Conservation (phyloP, 306 rosid genomes). For the Lathyrus oleraceus region DNA sequence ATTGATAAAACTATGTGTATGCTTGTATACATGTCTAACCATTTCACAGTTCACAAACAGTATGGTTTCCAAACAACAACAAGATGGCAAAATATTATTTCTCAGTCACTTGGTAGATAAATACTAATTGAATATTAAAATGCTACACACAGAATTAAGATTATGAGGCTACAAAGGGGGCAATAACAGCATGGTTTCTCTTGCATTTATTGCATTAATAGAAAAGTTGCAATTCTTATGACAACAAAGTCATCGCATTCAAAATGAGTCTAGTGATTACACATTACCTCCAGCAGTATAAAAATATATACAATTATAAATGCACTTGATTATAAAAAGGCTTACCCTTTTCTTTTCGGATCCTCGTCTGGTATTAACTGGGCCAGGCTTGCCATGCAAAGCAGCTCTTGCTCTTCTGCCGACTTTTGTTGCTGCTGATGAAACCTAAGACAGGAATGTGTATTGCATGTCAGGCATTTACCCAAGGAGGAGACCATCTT, state of each 20-base stretch:
- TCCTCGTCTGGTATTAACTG: constrained; percentile 55
- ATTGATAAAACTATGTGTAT: not conserved
- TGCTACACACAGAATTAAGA: constrained; percentile 17
- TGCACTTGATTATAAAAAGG: constrained; percentile 1
- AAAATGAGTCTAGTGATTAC: constrained; percentile 17
- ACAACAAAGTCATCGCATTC: constrained; percentile 22
- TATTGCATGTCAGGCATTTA: constrained; percentile 19
- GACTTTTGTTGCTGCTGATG: constrained; percentile 58
- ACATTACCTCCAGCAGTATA: not conserved
- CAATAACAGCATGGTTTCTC: constrained; percentile 5
- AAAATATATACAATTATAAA: not conserved
- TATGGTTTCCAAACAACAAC: constrained; percentile 11
- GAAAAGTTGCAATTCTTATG: not conserved
- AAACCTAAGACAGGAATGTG: constrained; percentile 54
- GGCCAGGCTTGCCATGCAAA: constrained; percentile 57
- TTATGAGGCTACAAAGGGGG: not conserved
- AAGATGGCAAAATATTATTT: constrained; percentile 1
- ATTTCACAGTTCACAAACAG: constrained; percentile 16
- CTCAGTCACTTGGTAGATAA: not conserved
- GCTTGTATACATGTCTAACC: not conserved
- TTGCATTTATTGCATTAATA: not conserved
- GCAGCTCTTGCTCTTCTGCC: constrained; percentile 69
- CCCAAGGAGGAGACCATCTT: constrained; percentile 21
- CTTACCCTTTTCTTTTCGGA: constrained; percentile 85
- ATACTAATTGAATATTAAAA: constrained; percentile 9